phyloP scores from a whole-genome alignment of 768 basidiomycete genomes.

The Tricholomella constricta region DNA sequence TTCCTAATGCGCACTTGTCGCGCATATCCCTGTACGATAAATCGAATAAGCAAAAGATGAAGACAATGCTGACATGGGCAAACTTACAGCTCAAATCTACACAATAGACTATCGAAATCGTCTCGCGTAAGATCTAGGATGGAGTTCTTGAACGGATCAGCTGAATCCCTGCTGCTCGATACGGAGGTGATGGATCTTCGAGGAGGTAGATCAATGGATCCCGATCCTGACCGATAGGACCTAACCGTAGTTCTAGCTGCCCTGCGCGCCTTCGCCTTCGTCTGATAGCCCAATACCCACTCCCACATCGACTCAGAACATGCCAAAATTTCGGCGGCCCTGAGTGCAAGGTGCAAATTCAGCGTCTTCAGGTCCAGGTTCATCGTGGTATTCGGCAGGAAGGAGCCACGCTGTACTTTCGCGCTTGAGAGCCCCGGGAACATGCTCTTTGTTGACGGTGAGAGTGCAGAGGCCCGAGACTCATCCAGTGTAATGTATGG shows the following conservation, averaged over 20 bases:
- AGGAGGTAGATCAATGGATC: conserved; percentile 13
- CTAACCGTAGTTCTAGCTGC: neutral
- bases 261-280: conserved; percentile 11
- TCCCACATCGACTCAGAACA: conserved; percentile 84
- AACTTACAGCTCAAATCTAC: conserved; percentile 62
- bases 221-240: conserved; percentile 10
- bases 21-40: conserved; percentile 59
- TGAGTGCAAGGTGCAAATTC: conserved; percentile 63
- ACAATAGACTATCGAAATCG: conserved; percentile 62
- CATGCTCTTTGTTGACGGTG: conserved; percentile 38
- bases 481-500: conserved; percentile 52
- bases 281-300: conserved; percentile 60
- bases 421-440: conserved; percentile 20
- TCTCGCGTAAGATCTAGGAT: conserved; percentile 55
- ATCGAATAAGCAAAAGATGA: neutral
- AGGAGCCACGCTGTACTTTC: conserved; percentile 27
- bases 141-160: conserved; percentile 32
- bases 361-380: conserved; percentile 58
- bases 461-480: conserved; percentile 41
- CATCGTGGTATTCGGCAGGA: conserved; percentile 55
- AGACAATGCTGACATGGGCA: neutral
- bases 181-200: conserved; percentile 13
- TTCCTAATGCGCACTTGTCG: conserved; percentile 52
- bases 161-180: conserved; percentile 14
- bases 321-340: conserved; percentile 64